Base-by-base conservation (phyloP, 306 rosid genomes). In the Cicer pinnatifidum region DNA sequence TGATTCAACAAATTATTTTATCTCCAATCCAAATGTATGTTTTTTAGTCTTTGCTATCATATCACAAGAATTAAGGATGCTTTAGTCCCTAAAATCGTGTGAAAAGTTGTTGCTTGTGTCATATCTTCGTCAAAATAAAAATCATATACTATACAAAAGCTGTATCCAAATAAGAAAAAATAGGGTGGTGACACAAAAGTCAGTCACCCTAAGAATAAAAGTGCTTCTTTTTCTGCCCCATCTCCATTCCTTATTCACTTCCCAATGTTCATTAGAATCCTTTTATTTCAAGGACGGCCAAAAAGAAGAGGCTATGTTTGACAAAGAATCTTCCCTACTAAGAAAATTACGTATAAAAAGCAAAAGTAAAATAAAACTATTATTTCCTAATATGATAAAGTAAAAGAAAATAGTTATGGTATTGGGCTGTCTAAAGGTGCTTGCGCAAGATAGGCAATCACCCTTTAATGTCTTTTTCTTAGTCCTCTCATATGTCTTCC, bases 111-210 rank as follows among this genome's bases (percentile, higher is more conserved):
- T 40, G 61, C 47, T 68, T 75, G 80, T 15, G 79, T 59, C 82
- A 68, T 54, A 75, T 48, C 87, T 86, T 81, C 61, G 89, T 89
- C 86, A 89, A 86, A 85, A 56, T 56, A 57, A 57, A 57, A 45
- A 11, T 48, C 72, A 67, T 57, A 58, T 73, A 63, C 5, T 54
- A 78, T 15, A 61, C 16, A 15, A 85, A 83, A 72, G 73, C 62
- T 48, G 68, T 37, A 60, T 72, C 16, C 73, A 60, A 60, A 73
- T 66, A 73, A 74, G 51, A 71, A 72, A 59, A 12, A 9, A 44
- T 8, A 10, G 16, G 81, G 84, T 75, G 87, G 88, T 88, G 91
- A 77, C 87, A 40, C 81, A 81, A 86, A 87, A 88, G 89, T 38
- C 63, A 73, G 0, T 54, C 23, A 3, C 64, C 78, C 76, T 77